Evolutionary conservation across 169 alveolate species (phyloP).

Genomic region (Plasmodium gallinaceum): DNA sequence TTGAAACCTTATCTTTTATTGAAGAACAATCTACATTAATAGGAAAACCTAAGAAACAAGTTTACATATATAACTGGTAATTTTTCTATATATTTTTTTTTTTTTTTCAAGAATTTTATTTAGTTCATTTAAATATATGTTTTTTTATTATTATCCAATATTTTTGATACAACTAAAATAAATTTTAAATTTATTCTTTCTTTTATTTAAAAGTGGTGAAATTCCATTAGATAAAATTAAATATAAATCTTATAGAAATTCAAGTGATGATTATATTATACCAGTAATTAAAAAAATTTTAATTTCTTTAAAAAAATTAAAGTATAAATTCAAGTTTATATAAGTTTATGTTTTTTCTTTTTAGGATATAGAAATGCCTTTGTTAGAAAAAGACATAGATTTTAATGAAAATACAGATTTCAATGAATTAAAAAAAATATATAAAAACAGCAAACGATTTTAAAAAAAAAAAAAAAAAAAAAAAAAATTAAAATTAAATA

Average conservation of each 20-base stretch:
- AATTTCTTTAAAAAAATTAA: neutral
- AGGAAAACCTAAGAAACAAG: conserved; percentile 87
- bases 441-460: conserved; percentile 60
- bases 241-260: conserved; percentile 34
- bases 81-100: neutral
- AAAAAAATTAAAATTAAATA: neutral
- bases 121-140: neutral
- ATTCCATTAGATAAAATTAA: conserved; percentile 66
- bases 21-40: conserved; percentile 86
- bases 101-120: neutral
- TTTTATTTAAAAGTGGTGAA: conserved; percentile 35
- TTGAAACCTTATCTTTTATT: conserved; percentile 84
- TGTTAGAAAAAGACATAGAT: conserved; percentile 42
- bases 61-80: conserved; percentile 86
- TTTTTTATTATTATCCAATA: neutral
- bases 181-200: neutral
- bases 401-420: conserved; percentile 68
- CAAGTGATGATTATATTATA: conserved; percentile 61
- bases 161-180: neutral
- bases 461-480: neutral
- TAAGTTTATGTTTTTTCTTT: neutral
- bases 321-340: neutral
- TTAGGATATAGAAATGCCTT: conserved; percentile 68
- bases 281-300: conserved; percentile 33
- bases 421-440: conserved; percentile 38